A percentile compares a stretch with the other conserved stretches of the same genome.
Conservation (phyloP, 331 rosid species). For the Malus hybrid region DNA sequence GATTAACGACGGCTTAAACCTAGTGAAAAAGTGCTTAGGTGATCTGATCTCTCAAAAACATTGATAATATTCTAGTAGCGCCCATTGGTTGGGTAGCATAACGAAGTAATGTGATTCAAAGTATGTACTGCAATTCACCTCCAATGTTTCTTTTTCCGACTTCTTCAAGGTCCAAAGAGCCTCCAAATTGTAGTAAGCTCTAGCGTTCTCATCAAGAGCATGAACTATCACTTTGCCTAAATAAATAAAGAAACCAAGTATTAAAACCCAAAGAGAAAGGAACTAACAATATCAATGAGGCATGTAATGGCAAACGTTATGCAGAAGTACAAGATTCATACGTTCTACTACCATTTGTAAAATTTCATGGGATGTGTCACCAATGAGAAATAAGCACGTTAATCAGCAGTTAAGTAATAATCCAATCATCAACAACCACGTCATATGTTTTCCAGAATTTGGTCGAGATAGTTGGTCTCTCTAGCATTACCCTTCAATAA, state of each 20-base stretch:
- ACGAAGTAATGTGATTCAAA: neutral
- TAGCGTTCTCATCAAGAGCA: conserved; percentile 93
- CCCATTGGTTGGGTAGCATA: neutral
- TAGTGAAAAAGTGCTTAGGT: neutral
- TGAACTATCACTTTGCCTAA: conserved; percentile 80
- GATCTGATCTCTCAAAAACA: neutral
- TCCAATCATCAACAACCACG: too few relatives aligned
- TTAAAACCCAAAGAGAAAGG: neutral
- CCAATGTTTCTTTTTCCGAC: conserved; percentile 39
- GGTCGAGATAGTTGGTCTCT: too few relatives aligned
- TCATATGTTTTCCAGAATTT: too few relatives aligned
- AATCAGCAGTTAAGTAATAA: too few relatives aligned
- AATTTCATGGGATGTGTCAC: too few relatives aligned
- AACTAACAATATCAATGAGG: conserved; percentile 2
- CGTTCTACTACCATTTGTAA: too few relatives aligned
- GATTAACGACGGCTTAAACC: neutral
- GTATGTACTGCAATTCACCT: conserved; percentile 25
- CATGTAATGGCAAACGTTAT: neutral
- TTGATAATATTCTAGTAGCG: neutral
- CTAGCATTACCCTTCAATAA: neutral
- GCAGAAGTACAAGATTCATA: neutral
- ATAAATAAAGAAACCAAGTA: neutral
- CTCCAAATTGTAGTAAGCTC: conserved; percentile 88
- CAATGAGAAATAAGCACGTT: too few relatives aligned
- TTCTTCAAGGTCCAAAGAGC: conserved; percentile 50